Conservation (phyloP, 441 rosid genomes). For the Isatis lusitanica region DNA sequence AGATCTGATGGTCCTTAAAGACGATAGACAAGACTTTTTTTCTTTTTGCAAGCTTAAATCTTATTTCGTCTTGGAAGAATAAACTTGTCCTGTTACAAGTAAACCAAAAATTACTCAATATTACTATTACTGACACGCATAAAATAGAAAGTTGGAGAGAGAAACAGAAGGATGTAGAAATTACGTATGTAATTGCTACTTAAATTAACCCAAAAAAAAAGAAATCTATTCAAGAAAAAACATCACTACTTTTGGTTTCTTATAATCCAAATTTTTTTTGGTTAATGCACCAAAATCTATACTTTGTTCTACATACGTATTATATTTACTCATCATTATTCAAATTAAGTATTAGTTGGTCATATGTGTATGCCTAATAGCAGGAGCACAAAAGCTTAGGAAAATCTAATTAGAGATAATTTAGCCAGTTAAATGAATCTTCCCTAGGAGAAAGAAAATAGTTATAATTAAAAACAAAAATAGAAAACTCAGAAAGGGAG, state of each 20-base stretch:
- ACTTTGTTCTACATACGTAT: neutral
- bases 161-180: conserved; percentile 27
- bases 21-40: conserved; percentile 40
- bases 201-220: conserved; percentile 33
- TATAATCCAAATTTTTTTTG: conserved; percentile 7
- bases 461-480: conserved; percentile 7
- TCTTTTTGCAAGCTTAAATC: conserved; percentile 17
- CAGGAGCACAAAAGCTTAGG: conserved; percentile 1
- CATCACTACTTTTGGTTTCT: conserved; percentile 22
- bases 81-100: conserved; percentile 55
- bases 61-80: conserved; percentile 51
- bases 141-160: conserved; percentile 33
- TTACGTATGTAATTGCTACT: conserved; percentile 19
- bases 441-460: neutral
- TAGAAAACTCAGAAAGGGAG: conserved; percentile 15
- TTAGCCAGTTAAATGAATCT: conserved; percentile 27
- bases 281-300: neutral
- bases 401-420: conserved; percentile 40
- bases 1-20: conserved; percentile 65
- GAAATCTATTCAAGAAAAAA: conserved; percentile 41
- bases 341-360: neutral
- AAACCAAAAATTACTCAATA: conserved; percentile 38
- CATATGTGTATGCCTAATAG: neutral
- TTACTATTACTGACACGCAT: conserved; percentile 40
- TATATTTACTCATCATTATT: neutral